Conservation (phyloP, 371 early-diverging fungal species). For the Dinochytrium kinnereticum region DNA sequence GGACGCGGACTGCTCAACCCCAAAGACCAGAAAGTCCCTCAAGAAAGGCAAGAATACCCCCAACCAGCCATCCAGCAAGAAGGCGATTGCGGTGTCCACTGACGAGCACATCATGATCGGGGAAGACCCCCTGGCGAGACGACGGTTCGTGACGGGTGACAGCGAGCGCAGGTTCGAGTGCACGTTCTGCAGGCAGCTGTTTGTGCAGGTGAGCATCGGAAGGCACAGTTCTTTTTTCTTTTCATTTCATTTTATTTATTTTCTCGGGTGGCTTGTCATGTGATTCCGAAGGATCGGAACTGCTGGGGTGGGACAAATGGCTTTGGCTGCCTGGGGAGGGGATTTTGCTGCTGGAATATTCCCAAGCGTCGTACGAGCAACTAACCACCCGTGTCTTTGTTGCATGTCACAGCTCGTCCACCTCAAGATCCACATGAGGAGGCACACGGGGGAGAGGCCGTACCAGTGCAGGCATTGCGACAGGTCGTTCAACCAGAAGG, state of each 20-base stretch:
- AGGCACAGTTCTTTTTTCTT: neutral
- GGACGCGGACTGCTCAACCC: too few species aligned
- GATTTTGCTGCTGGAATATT: too few species aligned
- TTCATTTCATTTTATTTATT: conserved; percentile 5
- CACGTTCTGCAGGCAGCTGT: conserved; percentile 20
- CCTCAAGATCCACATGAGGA: conserved; percentile 56
- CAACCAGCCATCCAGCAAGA: too few species aligned
- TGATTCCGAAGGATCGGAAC: too few species aligned
- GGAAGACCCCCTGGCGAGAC: neutral
- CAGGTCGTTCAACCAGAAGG: conserved; percentile 80
- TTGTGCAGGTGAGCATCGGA: conserved; percentile 26
- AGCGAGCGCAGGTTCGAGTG: conserved; percentile 31
- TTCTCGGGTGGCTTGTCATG: neutral
- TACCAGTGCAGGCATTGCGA: conserved; percentile 58
- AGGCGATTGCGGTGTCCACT: too few species aligned
- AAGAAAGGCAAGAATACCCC: too few species aligned
- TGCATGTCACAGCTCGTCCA: conserved; percentile 59
- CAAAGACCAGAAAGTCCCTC: too few species aligned
- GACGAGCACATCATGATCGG: conserved; percentile 1
- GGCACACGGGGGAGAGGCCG: conserved; percentile 50
- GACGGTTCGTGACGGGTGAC: neutral
- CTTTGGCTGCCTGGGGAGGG: too few species aligned
- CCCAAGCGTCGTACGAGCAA: too few species aligned
- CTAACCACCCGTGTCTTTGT: too few species aligned
- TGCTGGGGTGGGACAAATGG: too few species aligned